Percentiles rank a stretch among this genome's conserved stretches.
Conservation (phyloP, 2,329 filamentous ascomycete species). For the Colletotrichum brevisporum region DNA sequence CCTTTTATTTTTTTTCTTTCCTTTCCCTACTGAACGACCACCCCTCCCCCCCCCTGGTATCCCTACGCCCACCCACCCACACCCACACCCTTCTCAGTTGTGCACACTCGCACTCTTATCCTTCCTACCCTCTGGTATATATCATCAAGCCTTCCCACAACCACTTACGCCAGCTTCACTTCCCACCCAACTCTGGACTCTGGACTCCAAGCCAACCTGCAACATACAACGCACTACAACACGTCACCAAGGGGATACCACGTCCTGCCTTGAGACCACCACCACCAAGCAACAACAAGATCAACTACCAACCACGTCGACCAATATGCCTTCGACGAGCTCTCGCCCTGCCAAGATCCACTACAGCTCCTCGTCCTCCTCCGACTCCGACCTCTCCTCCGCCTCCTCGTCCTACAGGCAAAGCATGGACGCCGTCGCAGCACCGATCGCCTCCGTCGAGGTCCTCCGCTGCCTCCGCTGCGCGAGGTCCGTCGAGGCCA, state of each 20-base stretch:
- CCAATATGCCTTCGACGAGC: conserved; percentile 47
- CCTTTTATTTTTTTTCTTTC: conserved; percentile 31
- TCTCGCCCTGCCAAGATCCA: conserved; percentile 53
- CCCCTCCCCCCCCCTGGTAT: conserved; percentile 23
- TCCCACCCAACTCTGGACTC: conserved; percentile 11
- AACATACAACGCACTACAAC: conserved; percentile 2
- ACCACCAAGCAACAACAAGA: neutral
- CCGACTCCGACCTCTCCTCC: conserved; percentile 60
- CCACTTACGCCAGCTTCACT: neutral
- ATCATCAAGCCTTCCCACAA: conserved; percentile 38
- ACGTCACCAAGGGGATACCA: neutral
- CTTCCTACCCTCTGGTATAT: conserved; percentile 35
- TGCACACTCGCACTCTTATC: conserved; percentile 17
- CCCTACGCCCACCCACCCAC: neutral
- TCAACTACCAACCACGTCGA: neutral
- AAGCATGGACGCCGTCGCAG: conserved; percentile 65
- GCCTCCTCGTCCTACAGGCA: conserved; percentile 53
- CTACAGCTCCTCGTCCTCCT: conserved; percentile 58
- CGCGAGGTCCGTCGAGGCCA: conserved; percentile 71
- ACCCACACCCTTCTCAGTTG: conserved; percentile 12
- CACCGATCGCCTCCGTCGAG: conserved; percentile 68
- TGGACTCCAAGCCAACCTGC: conserved; percentile 17
- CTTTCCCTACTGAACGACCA: neutral
- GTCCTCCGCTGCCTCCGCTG: conserved; percentile 75
- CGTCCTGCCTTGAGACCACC: neutral